Base-by-base conservation (phyloP, 345 rosid genomes). In the Adansonia digitata region DNA sequence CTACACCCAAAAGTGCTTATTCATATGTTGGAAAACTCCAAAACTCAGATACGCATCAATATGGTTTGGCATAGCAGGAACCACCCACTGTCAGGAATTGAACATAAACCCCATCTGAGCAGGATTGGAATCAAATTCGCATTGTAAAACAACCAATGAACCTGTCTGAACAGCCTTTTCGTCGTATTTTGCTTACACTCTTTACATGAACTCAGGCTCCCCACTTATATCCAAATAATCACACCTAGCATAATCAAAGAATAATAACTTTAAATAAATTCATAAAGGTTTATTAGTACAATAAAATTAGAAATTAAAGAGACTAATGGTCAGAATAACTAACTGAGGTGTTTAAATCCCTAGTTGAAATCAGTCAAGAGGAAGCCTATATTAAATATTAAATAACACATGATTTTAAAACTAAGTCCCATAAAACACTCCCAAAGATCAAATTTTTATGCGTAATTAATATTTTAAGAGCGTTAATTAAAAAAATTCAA, bases 151-250 rank as follows among this genome's bases (percentile, higher is more conserved):
- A 75, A 92, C 83, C 74, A 94, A 80, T 22, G 97, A 85, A 29
- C 93, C 92, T 2, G 85, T 87, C 84, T 88, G 90, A 69, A 78
- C 71, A 1, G 97, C 97, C 79, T 79, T 85, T 42, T 85, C 90
- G 42, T 94, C 94, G 81, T 85, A 90, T 34, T 80, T 77, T 27
- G 83, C 90, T 85, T 90, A 92, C 87, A 88, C 81, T 72, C 80
- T 83, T 89, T 92, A 97, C 93, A 92, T 92, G 71, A 92, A 94
- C 86, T 92, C 97, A 20, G 97, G 94, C 79, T 94, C 97, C 67
- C 98, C 98, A 83, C 88, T 82, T 74, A 89, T 94, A 83, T 94
- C 97, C 92, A 94, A 80, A 84, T 94, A 94, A 85, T 94, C 97
- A 77, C 93, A 87, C 76, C 94, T 85, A 80, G 35, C 17, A 46